These are phyloP conservation scores for Dalbergia cultrata DNA, from an alignment of 306 rosid genomes.

Conservation along the genomic window DNA sequence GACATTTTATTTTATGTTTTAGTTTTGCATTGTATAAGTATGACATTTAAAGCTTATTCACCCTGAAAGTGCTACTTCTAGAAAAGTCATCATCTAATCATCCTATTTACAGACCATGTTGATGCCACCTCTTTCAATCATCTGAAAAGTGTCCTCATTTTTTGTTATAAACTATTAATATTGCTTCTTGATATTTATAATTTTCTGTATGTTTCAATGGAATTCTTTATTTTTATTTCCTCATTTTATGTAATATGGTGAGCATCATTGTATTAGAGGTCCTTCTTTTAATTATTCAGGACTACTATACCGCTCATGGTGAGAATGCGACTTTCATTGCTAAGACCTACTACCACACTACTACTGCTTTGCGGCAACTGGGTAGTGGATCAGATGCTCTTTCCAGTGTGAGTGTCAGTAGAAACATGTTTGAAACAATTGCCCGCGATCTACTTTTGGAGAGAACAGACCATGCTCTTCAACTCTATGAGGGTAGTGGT, in stretches of 20 bases:
- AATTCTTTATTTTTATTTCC: conserved; percentile 37
- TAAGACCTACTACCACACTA: conserved; percentile 88
- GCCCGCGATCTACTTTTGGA: conserved; percentile 88
- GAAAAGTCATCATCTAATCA: background rate
- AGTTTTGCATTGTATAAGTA: conserved; percentile 18
- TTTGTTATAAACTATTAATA: conserved; percentile 12
- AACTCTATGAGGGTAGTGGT: conserved; percentile 95
- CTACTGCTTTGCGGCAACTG: conserved; percentile 85
- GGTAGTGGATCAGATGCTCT: conserved; percentile 76
- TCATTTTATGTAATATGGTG: conserved; percentile 39
- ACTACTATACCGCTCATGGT: conserved; percentile 93
- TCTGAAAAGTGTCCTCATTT: conserved; percentile 28
- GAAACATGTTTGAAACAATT: conserved; percentile 89
- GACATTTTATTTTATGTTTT: background rate
- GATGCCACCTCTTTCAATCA: conserved; percentile 15
- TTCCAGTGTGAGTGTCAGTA: conserved; percentile 85
- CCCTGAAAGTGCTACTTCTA: conserved; percentile 19
- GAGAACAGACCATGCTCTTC: conserved; percentile 91
- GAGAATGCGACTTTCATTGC: conserved; percentile 93
- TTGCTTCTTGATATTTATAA: conserved; percentile 7
- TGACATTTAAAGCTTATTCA: conserved; percentile 3
- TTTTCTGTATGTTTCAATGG: conserved; percentile 14
- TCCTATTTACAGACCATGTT: conserved; percentile 28
- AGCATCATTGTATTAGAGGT: conserved; percentile 19
- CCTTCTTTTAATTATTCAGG: conserved; percentile 59